Evolutionary conservation across 306 rosid genomes (phyloP).

Genomic region (Biancaea sappan): DNA sequence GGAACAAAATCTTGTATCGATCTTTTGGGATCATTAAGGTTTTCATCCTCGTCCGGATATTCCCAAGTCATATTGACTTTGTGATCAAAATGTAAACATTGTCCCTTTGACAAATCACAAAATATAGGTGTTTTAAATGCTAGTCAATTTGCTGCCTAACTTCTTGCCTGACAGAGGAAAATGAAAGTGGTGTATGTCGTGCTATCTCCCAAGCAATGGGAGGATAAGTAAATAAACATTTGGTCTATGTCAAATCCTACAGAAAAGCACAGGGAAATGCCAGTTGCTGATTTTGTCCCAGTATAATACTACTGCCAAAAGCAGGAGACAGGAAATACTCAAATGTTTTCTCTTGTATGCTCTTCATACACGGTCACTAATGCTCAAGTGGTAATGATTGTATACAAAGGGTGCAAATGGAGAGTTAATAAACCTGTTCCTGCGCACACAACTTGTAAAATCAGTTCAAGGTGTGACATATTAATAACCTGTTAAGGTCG

Average conservation of each 20-base stretch:
- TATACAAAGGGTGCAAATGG: neutral
- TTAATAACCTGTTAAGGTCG: neutral
- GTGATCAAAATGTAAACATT: conserved; percentile 16
- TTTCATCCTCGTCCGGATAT: neutral
- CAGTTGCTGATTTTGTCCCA: neutral
- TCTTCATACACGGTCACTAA: neutral
- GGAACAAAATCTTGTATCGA: conserved; percentile 13
- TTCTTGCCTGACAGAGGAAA: neutral
- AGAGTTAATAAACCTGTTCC: neutral
- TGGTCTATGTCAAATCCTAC: neutral
- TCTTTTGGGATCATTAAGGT: neutral
- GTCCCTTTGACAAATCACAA: conserved; percentile 9
- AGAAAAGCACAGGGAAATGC: neutral
- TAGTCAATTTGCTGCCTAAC: conserved; percentile 1
- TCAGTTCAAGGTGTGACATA: conserved; percentile 13
- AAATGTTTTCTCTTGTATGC: neutral
- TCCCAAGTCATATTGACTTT: neutral
- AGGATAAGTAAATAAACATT: neutral
- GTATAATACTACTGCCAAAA: neutral
- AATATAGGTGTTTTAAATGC: neutral
- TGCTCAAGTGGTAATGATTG: neutral
- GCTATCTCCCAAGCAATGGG: neutral
- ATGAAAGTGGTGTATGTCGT: neutral
- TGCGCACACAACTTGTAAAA: neutral
- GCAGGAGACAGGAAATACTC: neutral